phyloP scores from a whole-genome alignment of 306 rosid species.

The Cicer arietinum region DNA sequence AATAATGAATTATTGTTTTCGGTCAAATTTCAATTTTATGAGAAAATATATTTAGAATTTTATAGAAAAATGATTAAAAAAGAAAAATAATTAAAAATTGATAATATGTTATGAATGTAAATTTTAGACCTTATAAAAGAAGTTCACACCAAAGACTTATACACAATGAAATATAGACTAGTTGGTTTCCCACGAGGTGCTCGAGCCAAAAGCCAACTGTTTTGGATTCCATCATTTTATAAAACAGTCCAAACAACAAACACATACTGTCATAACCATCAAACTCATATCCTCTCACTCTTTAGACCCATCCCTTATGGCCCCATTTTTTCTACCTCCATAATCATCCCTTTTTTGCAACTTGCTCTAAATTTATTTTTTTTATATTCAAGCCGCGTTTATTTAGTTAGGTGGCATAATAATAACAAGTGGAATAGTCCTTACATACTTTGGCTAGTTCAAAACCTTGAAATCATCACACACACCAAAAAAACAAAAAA shows the following conservation, averaged over 20 bases:
- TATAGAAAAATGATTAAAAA: too few species aligned
- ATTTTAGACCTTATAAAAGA: not conserved
- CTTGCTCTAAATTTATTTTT: not conserved
- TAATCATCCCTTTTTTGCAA: not conserved
- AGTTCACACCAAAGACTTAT: not conserved
- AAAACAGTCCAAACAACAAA: slow-evolving; percentile 11
- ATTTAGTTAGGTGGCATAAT: not conserved
- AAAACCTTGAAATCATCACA: not conserved
- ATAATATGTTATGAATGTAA: not conserved
- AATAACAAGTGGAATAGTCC: not conserved
- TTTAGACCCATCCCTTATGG: slow-evolving; percentile 11
- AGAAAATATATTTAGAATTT: too few species aligned
- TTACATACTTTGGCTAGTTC: not conserved
- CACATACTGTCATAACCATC: slow-evolving; percentile 12
- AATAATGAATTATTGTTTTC: not conserved
- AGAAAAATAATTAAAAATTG: not conserved
- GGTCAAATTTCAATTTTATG: not conserved
- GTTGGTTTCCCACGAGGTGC: slow-evolving; percentile 31
- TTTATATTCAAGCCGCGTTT: not conserved
- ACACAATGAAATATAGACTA: not conserved
- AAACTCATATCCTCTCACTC: slow-evolving; percentile 5
- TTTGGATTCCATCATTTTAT: slow-evolving; percentile 2
- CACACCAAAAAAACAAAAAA: not conserved
- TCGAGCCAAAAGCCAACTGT: not conserved
- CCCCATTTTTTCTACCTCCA: not conserved